These are phyloP conservation scores for Yamadazyma atmosphaerica DNA, from an alignment of 1,139 yeast genomes.

Conservation along the genomic window DNA sequence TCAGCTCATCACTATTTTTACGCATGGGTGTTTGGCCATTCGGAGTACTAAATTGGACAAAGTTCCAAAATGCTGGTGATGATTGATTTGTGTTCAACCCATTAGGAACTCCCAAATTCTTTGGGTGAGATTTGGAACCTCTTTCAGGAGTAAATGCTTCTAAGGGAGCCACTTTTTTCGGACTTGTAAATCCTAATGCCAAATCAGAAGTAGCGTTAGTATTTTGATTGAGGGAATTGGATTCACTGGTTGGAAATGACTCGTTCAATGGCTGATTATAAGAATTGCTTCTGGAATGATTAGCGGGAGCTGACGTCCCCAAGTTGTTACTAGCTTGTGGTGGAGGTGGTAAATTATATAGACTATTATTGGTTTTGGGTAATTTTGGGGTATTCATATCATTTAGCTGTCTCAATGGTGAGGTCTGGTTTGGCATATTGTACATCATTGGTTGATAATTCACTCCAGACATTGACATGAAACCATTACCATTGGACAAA, in stretches of 20 bases:
- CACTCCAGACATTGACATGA: constrained; percentile 7
- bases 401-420: constrained; percentile 33
- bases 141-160: constrained; percentile 86
- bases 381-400: constrained; percentile 35
- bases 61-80: constrained; percentile 78
- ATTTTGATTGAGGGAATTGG: constrained; percentile 9
- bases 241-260: constrained; percentile 13
- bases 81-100: constrained; percentile 42
- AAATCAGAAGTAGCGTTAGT: constrained; percentile 30
- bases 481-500: constrained; percentile 3
- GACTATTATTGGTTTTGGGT: constrained; percentile 32
- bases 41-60: constrained; percentile 75
- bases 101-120: constrained; percentile 20
- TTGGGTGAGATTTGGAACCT: constrained; percentile 46
- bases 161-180: constrained; percentile 61
- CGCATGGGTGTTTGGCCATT: constrained; percentile 49
- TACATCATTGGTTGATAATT: constrained; percentile 16
- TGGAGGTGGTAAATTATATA: constrained; percentile 38
- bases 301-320: constrained; percentile 19
- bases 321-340: constrained; percentile 17
- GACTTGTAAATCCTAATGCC: constrained; percentile 44
- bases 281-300: constrained; percentile 30
- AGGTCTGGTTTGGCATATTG: constrained; percentile 18
- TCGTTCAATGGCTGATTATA: constrained; percentile 20
- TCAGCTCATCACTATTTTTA: constrained; percentile 39